Evolutionary conservation across 1,139 yeast genomes (phyloP), one percentile per base, ranked within the genome.

Genomic region (Protomyces inouyei): DNA sequence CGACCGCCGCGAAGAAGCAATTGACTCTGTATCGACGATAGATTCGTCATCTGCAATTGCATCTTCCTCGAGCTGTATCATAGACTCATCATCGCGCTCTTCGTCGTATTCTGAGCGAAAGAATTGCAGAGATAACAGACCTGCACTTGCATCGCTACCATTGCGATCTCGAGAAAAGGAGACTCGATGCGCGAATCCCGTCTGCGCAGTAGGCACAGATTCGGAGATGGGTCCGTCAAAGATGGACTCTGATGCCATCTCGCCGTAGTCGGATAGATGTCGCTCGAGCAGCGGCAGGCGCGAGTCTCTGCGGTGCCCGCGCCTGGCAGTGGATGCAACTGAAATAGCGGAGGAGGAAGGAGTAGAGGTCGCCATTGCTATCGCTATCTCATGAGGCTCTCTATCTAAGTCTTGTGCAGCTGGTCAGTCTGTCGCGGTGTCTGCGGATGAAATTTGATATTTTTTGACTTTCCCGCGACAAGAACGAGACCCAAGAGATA

Each of bases 161-260:
- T 45, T 32, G 32, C 40, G 57, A 18, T 59, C 28, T 12, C 37
- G 52, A 12, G 55, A 45, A 35, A 60, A 52, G 16, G 64, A 53
- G 36, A 46, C 46, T 8, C 64, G 64, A 35, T 65, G 65, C 10
- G 61, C 65, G 23, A 65, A 65, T 10, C 65, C 60, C 5, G 66
- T 55, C 36, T 56, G 55, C n/a, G 67, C 51, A 12, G 65, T 63
- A 21, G 67, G 67, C 9, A 65, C 61, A 36, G 67, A 65, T 37
- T 64, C 65, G 23, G 61, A 54, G 28, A 65, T 55, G 12, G 67
- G 67, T 4, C 67, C 67, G 40, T 65, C 67, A 28, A 65, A 65
- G 46, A 65, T 65, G 21, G 60, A 46, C 36, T 65, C 67, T 36
- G 60, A 64, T 18, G 66, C 64, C 67, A 65, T 65, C 28, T 63